Evolutionary conservation across 306 rosid species (phyloP).

Genomic region (Nissolia schottii): DNA sequence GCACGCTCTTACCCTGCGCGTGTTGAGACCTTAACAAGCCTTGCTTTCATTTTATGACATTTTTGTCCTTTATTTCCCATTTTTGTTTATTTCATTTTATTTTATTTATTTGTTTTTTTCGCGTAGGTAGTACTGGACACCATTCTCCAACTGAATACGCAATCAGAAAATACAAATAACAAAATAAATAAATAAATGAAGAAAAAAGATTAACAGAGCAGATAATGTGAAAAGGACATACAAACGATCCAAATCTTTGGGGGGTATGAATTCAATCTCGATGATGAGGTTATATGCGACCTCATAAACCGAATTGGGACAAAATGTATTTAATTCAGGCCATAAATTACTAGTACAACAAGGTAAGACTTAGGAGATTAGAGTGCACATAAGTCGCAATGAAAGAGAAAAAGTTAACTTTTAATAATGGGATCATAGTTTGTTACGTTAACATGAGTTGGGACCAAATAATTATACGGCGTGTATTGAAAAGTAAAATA

Average conservation of each 20-base stretch:
- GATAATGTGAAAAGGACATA: slow-evolving; percentile 5
- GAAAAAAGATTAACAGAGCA: not conserved
- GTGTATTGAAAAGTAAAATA: not conserved
- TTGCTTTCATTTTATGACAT: not conserved
- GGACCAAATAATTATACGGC: not conserved
- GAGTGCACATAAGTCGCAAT: not conserved
- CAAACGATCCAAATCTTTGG: slow-evolving; percentile 12
- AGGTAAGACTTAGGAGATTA: not conserved
- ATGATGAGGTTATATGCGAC: too few relatives aligned
- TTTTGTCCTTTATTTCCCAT: not conserved
- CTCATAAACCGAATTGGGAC: too few relatives aligned
- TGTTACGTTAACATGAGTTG: not conserved
- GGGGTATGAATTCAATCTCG: slow-evolving; percentile 1
- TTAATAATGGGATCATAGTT: not conserved
- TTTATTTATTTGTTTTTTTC: not conserved
- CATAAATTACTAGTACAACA: too few relatives aligned
- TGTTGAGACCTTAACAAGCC: not conserved
- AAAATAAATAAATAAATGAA: not conserved
- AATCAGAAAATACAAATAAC: not conserved
- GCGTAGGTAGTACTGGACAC: not conserved
- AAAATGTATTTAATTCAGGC: too few relatives aligned
- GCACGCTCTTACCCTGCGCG: not conserved
- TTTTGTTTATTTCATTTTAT: too few relatives aligned
- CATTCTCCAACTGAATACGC: not conserved
- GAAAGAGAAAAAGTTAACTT: too few relatives aligned